Percentiles rank a stretch among this genome's conserved stretches.
Evolutionary conservation across 2,329 filamentous ascomycete species (phyloP).

Genomic region (Hymenoscyphus scutula): DNA sequence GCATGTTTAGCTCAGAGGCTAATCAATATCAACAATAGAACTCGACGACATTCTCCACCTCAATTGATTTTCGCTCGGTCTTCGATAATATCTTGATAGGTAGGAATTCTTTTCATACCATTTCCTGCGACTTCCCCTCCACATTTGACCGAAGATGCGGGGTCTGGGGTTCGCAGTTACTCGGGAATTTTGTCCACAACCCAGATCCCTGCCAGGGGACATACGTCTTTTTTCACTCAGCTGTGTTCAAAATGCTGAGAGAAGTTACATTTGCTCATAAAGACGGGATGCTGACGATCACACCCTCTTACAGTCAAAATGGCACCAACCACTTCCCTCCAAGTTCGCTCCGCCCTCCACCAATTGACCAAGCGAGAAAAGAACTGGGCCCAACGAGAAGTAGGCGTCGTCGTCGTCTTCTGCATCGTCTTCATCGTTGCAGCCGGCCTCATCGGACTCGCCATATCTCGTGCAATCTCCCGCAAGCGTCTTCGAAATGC

Average conservation of each 20-base stretch:
- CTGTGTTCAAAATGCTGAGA: not conserved
- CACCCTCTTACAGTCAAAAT: constrained; percentile 4
- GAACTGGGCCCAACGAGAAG: constrained; percentile 56
- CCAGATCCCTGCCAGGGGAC: not conserved
- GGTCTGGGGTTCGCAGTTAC: not conserved
- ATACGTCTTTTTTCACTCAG: not conserved
- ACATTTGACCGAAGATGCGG: not conserved
- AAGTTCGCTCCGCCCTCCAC: constrained; percentile 24
- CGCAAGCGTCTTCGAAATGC: constrained; percentile 22
- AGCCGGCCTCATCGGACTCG: constrained; percentile 48
- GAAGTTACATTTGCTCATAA: not conserved
- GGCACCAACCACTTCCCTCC: constrained; percentile 9
- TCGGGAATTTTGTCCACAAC: not conserved
- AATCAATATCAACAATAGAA: not conserved
- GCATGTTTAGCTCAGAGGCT: not conserved
- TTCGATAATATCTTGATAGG: not conserved
- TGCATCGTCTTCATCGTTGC: constrained; percentile 56
- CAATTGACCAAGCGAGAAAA: constrained; percentile 47
- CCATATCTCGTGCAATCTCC: constrained; percentile 46
- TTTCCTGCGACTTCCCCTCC: not conserved
- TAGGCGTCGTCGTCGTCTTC: constrained; percentile 62
- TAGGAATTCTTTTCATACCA: not conserved
- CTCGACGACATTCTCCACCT: not conserved
- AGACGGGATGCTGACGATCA: not conserved
- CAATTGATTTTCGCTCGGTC: not conserved